Base-by-base conservation (phyloP, 306 rosid species). In the Prunus armeniaca region DNA sequence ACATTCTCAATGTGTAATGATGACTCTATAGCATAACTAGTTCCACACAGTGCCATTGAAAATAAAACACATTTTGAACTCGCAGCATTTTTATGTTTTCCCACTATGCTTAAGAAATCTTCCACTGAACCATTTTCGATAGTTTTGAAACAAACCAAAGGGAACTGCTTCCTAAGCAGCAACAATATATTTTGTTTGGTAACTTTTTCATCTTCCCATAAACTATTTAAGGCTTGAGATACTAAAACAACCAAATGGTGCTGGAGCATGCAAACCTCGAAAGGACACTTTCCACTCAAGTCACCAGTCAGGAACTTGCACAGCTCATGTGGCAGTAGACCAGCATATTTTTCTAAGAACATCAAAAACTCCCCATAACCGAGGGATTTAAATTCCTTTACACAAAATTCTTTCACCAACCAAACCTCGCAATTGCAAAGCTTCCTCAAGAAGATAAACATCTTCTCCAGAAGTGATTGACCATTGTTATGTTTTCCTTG, bases 121-220 rank as follows among this genome's bases (percentile, higher is more conserved):
- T 85, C 87, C 55, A 87, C 51, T 46, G 89, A 86, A 60, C 88
- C 89, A 78, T 78, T 79, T 69, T 85, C 91, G 13, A 22, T 58
- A 68, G 86, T 51, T 78, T 90, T 83, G 73, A 94, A 90, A 80
- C 80, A 69, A 74, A 94, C 79, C 46, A 81, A 80, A 34, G 98
- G 95, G 83, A 90, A 94, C 69, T 94, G 98, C 81, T 85, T 89
- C 72, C 47, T 73, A 76, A 90, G 96, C 70, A 94, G 86, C 55
- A 71, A 76, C 73, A 83, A 82, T 57, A 94, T 80, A 82, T 85
- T 87, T 49, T 82, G 88, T 76, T 80, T 76, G 34, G 88, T 88
- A 77, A 85, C 81, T 12, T 63, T 78, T 84, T 83, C 81, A 69
- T 77, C 78, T 81, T 86, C 92, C 90, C 90, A 88, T 76, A 88